phyloP scores from a whole-genome alignment of 495 filamentous ascomycete genomes.

The Penicillium antarcticum region DNA sequence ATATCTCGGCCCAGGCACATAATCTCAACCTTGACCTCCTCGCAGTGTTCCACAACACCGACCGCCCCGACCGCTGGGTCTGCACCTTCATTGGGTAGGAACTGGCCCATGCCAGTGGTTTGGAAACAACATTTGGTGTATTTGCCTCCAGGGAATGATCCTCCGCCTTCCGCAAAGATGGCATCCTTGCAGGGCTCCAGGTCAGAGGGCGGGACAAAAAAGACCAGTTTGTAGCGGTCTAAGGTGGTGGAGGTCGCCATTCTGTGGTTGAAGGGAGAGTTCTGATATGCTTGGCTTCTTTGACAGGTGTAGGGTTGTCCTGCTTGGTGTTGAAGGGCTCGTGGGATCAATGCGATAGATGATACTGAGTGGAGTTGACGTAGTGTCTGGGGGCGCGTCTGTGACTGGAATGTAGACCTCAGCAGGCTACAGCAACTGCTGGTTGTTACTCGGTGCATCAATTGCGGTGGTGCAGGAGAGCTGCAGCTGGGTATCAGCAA shows the following conservation, averaged over 20 bases:
- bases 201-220: constrained; percentile 41
- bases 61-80: constrained; percentile 37
- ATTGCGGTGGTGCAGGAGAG: background rate
- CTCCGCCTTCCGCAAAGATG: constrained; percentile 43
- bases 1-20: constrained; percentile 49
- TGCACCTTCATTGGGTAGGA: constrained; percentile 37
- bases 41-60: constrained; percentile 42
- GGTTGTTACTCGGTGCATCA: background rate
- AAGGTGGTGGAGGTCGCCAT: constrained; percentile 6
- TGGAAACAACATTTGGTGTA: constrained; percentile 44
- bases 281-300: background rate
- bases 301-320: background rate
- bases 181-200: constrained; percentile 44
- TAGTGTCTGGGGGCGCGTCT: background rate
- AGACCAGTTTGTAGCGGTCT: constrained; percentile 49
- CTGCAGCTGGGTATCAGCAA: background rate
- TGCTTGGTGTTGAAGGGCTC: background rate
- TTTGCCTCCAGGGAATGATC: constrained; percentile 41
- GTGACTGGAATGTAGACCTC: background rate
- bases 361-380: background rate
- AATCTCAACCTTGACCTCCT: constrained; percentile 52
- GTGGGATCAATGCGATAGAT: background rate
- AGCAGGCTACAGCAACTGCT: background rate
- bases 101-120: constrained; percentile 37
- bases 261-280: background rate